Percentiles rank a stretch among this genome's conserved stretches.
phyloP scores from a whole-genome alignment of 2,329 filamentous ascomycete species.

The Gnomoniopsis sp. region DNA sequence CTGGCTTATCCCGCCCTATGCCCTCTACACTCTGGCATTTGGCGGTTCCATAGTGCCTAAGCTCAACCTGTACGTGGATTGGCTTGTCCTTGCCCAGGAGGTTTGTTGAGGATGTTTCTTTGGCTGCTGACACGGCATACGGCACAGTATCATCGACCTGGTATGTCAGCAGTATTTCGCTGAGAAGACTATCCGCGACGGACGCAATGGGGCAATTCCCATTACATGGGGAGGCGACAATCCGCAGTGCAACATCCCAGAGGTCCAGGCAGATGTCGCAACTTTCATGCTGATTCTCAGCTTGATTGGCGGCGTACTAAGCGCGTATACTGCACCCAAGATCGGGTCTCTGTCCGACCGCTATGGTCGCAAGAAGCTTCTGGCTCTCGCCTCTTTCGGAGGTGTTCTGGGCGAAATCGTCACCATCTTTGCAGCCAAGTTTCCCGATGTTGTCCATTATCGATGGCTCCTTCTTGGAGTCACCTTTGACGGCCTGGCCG shows the following conservation, averaged over 20 bases:
- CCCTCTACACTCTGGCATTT: slow-evolving; percentile 79
- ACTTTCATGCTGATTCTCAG: slow-evolving; percentile 75
- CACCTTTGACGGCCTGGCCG: slow-evolving; percentile 76
- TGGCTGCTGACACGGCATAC: slow-evolving; percentile 5
- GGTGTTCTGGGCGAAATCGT: slow-evolving; percentile 71
- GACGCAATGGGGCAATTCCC: slow-evolving; percentile 57
- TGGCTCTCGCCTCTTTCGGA: slow-evolving; percentile 72
- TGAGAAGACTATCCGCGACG: slow-evolving; percentile 58
- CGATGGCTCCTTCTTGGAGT: slow-evolving; percentile 76
- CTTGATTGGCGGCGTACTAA: slow-evolving; percentile 71
- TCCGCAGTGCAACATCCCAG: slow-evolving; percentile 73
- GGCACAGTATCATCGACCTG: slow-evolving; percentile 65
- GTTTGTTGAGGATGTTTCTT: background rate
- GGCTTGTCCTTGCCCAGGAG: background rate
- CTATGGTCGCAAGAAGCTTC: slow-evolving; percentile 72
- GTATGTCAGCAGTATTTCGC: slow-evolving; percentile 81
- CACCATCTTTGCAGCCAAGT: slow-evolving; percentile 74
- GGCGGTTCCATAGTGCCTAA: slow-evolving; percentile 84
- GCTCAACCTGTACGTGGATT: slow-evolving; percentile 63
- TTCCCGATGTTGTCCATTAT: slow-evolving; percentile 69
- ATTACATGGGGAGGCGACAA: slow-evolving; percentile 68
- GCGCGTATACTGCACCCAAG: slow-evolving; percentile 77
- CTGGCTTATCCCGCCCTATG: slow-evolving; percentile 80
- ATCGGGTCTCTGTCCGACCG: slow-evolving; percentile 84
- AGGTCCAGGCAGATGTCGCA: slow-evolving; percentile 73